Base-by-base conservation (phyloP, 192 early-diverging fungal species). In the Funneliformis mosseae region DNA sequence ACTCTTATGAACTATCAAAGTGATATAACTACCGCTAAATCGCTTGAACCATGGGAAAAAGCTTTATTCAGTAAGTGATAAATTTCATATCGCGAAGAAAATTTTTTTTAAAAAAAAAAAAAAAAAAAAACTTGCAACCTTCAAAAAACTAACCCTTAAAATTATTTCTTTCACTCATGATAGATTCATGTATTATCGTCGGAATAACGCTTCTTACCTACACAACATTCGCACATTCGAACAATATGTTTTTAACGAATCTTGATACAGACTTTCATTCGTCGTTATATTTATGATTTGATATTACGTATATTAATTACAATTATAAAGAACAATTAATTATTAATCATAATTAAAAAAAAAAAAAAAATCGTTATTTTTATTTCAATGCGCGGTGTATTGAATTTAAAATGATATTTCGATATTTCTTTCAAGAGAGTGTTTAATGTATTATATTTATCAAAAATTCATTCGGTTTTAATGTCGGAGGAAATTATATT, bases 1-100 rank as follows among this genome's bases (percentile, higher is more conserved):
- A 12, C 28, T 4, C 11, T 66, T 12, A 66, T 33, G 23, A 33
- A 25, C 4, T 66, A 66, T 12, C 64, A 66, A 66, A 66, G 64
- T 66, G 64, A 66, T 25, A 38, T 66, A 66, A 23, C 25, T 33
- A 66, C 64, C 14, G 27, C 64, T 16, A 25, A 16, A 33, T 66
- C 64, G 5, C 64, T 66, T 66, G 64, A 66, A 66, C 64, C 64
- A 33, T 66, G 64, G 64, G 64, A 66, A 66, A 25, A 16, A 66
- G 64, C 64, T 28, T 66, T 66, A 66, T 33, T 66, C 23, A 33
- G 64, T 66, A 66, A 33, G 64, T 66, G 16, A 33, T 33, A 66
- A 55, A 45, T 33, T 33, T 33, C 3, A 33, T 33, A 4, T 45
- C 6, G 9, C 9, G 5, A 45, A 5, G 5, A 45, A 7, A 45